Evolutionary conservation across 805 yeast genomes (phyloP).

Genomic region (Clavispora santaluciae): DNA sequence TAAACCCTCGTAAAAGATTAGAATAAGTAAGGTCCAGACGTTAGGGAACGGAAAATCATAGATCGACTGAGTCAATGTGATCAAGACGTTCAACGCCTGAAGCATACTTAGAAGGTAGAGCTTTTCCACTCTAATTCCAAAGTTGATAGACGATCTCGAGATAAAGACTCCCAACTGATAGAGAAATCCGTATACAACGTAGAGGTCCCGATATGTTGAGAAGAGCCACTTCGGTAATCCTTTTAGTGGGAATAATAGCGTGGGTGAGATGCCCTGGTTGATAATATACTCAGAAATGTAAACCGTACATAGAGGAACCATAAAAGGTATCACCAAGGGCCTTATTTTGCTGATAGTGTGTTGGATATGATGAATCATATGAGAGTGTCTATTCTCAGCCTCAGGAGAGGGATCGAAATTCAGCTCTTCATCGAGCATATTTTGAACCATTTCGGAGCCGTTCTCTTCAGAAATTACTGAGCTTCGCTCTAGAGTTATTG

Average conservation of each 20-base stretch:
- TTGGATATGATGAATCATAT: background rate
- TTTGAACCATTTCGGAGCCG: background rate
- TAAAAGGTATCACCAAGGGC: conserved; percentile 57
- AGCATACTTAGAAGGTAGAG: conserved; percentile 61
- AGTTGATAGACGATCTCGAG: conserved; percentile 76
- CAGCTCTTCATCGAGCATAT: background rate
- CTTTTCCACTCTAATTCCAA: conserved; percentile 51
- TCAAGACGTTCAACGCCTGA: conserved; percentile 58
- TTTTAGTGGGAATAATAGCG: conserved; percentile 70
- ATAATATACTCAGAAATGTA: conserved; percentile 83
- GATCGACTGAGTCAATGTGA: conserved; percentile 63
- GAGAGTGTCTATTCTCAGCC: background rate
- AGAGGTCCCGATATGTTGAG: conserved; percentile 69
- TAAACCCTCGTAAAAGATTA: conserved; percentile 82
- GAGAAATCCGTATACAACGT: conserved; percentile 84
- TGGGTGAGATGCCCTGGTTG: conserved; percentile 90
- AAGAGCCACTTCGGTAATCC: conserved; percentile 59
- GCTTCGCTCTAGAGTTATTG: background rate
- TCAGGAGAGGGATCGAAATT: background rate
- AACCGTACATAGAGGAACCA: conserved; percentile 80
- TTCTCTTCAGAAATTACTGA: background rate
- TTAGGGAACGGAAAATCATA: conserved; percentile 50
- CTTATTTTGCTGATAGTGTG: conserved; percentile 22
- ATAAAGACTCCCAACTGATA: conserved; percentile 92
- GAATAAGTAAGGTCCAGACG: conserved; percentile 55